Percentiles rank a stretch among this genome's conserved stretches.
Conservation (phyloP, 1,284 basidiomycete genomes). For the Malassezia brasiliensis region DNA sequence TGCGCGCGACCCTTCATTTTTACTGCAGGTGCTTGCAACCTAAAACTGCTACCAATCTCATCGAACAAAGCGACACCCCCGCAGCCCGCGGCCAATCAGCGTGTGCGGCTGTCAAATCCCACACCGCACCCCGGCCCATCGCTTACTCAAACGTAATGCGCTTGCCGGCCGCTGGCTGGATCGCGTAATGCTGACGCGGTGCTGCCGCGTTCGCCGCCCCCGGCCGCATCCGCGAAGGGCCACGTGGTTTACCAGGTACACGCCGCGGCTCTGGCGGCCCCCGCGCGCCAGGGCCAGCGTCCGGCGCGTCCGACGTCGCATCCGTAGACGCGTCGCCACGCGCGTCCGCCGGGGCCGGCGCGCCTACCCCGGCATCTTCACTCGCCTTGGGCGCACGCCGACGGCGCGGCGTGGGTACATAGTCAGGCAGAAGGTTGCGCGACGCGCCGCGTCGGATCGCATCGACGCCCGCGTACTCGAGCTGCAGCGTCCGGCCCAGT, state of each 20-base stretch:
- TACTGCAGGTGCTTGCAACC: background rate
- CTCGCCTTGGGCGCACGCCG: background rate
- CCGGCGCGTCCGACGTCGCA: background rate
- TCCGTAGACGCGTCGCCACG: constrained; percentile 10
- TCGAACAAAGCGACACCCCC: background rate
- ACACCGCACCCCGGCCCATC: background rate
- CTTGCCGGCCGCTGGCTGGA: constrained; percentile 10
- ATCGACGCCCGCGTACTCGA: constrained; percentile 79
- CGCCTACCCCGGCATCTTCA: background rate
- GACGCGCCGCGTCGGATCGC: constrained; percentile 55
- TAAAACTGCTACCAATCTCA: background rate
- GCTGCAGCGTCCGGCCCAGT: constrained; percentile 69
- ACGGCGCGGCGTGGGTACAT: constrained; percentile 24
- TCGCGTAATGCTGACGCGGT: constrained; percentile 11
- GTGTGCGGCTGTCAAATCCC: background rate
- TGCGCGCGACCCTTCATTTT: background rate
- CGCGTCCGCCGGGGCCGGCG: constrained; percentile 10
- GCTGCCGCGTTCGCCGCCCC: constrained; percentile 16
- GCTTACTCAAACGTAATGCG: constrained; percentile 15
- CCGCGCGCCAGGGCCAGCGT: background rate
- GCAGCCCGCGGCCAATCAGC: background rate
- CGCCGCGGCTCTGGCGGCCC: background rate
- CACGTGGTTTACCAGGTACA: constrained; percentile 9
- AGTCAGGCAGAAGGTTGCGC: constrained; percentile 21
- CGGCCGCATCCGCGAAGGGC: constrained; percentile 21